Percentiles rank a stretch among this genome's conserved stretches.
Evolutionary conservation across 2,329 filamentous ascomycete species (phyloP).

Genomic region (Arthroderma sp.): DNA sequence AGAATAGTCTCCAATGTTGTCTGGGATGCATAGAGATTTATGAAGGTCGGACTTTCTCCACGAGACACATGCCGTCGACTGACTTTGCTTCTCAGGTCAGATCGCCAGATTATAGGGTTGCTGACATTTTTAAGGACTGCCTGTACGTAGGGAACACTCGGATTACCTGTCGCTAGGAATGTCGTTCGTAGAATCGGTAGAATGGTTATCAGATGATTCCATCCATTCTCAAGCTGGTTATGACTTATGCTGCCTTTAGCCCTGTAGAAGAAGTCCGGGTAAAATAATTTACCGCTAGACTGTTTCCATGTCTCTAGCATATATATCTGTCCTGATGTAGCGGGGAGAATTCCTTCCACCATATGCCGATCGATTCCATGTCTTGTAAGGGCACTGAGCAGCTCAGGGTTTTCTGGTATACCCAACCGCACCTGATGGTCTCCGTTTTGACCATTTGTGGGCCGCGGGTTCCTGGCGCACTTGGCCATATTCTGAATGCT

Average conservation of each 20-base stretch:
- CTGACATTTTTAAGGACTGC: slow-evolving; percentile 36
- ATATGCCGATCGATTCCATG: slow-evolving; percentile 30
- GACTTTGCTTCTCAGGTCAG: slow-evolving; percentile 13
- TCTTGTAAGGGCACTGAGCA: slow-evolving; percentile 22
- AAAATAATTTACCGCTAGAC: slow-evolving; percentile 54
- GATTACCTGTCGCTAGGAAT: slow-evolving; percentile 42
- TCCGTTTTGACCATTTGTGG: slow-evolving; percentile 7
- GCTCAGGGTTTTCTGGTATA: slow-evolving; percentile 5
- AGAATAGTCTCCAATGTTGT: slow-evolving; percentile 20
- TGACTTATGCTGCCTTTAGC: slow-evolving; percentile 30
- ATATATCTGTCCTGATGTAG: slow-evolving; percentile 64
- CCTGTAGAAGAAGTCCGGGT: slow-evolving; percentile 55
- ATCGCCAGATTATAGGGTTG: slow-evolving; percentile 21
- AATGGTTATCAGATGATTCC: slow-evolving; percentile 44
- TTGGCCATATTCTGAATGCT: slow-evolving; percentile 53
- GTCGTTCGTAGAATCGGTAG: slow-evolving; percentile 56
- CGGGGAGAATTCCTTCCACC: slow-evolving; percentile 50
- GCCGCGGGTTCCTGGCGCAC: slow-evolving; percentile 14
- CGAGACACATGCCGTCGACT: slow-evolving; percentile 8
- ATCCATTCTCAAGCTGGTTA: slow-evolving; percentile 42
- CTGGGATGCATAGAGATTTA: slow-evolving; percentile 23
- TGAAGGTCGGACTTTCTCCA: slow-evolving; percentile 14
- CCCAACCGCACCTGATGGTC: slow-evolving; percentile 21
- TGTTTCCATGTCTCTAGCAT: slow-evolving; percentile 68
- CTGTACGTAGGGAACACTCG: slow-evolving; percentile 48